Evolutionary conservation across 306 rosid genomes (phyloP).

Genomic region (Aeschynomene evenia): DNA sequence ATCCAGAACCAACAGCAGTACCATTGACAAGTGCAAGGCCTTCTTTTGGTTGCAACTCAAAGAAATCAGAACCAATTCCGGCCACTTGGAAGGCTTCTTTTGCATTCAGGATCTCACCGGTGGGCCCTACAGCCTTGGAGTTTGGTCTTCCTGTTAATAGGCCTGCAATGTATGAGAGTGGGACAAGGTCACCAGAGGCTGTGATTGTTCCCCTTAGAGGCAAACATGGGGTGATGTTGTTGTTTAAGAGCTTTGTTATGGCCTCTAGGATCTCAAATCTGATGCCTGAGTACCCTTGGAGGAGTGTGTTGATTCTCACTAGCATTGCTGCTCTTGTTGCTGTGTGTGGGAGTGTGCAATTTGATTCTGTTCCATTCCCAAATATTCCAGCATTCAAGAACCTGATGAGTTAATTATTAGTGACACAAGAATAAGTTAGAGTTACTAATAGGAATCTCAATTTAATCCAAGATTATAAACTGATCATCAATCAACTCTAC

Average conservation of each 20-base stretch:
- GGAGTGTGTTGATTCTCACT: slow-evolving; percentile 86
- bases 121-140: slow-evolving; percentile 69
- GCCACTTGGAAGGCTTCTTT: slow-evolving; percentile 62
- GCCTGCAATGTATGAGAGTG: slow-evolving; percentile 88
- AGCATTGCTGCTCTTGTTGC: slow-evolving; percentile 87
- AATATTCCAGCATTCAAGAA: slow-evolving; percentile 90
- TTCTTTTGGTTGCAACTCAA: slow-evolving; percentile 89
- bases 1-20: slow-evolving; percentile 89
- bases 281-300: slow-evolving; percentile 92
- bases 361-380: slow-evolving; percentile 65
- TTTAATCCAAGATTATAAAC: background rate
- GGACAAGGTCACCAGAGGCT: slow-evolving; percentile 87
- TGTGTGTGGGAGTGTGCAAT: slow-evolving; percentile 68
- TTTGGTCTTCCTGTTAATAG: slow-evolving; percentile 75
- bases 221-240: slow-evolving; percentile 69
- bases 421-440: background rate
- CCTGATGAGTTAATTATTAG: slow-evolving; percentile 33
- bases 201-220: slow-evolving; percentile 89
- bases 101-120: slow-evolving; percentile 57
- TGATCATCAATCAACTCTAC: background rate
- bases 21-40: slow-evolving; percentile 93
- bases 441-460: background rate
- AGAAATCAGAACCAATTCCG: slow-evolving; percentile 55
- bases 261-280: slow-evolving; percentile 86
- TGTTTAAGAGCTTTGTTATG: slow-evolving; percentile 66